A percentile compares a stretch with the other conserved stretches of the same genome.
phyloP scores from a whole-genome alignment of 768 basidiomycete genomes.

The Rhodosporidiobolus sp. region DNA sequence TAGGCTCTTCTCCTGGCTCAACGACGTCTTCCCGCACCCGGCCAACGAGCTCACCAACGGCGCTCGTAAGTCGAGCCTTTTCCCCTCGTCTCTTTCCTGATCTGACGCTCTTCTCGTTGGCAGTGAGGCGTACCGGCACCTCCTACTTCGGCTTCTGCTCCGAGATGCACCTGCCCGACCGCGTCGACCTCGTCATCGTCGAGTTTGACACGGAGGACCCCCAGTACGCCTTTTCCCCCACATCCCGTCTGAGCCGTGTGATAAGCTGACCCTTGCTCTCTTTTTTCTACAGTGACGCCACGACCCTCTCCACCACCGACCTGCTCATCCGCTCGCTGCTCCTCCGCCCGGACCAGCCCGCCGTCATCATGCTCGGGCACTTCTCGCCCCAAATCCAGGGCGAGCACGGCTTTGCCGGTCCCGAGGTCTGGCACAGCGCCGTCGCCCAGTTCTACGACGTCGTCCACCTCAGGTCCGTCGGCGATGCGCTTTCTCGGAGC shows the following conservation, averaged over 20 bases:
- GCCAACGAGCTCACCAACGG: slow-evolving; percentile 97
- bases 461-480: slow-evolving; percentile 70
- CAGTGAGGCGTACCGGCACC: slow-evolving; percentile 80
- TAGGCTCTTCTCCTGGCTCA: slow-evolving; percentile 97
- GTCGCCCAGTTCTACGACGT: slow-evolving; percentile 98
- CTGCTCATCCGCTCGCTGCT: slow-evolving; percentile 87
- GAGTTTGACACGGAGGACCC: slow-evolving; percentile 91
- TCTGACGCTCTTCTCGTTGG: neutral
- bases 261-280: neutral
- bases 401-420: slow-evolving; percentile 76
- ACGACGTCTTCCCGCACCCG: slow-evolving; percentile 93
- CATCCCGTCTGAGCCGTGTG: neutral
- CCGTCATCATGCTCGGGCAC: slow-evolving; percentile 90
- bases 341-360: slow-evolving; percentile 82
- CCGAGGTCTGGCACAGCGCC: slow-evolving; percentile 81
- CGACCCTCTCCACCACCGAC: slow-evolving; percentile 78
- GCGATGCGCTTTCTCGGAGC: neutral
- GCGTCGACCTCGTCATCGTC: slow-evolving; percentile 88
- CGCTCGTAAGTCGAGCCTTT: slow-evolving; percentile 52
- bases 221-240: slow-evolving; percentile 58
- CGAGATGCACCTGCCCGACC: slow-evolving; percentile 86
- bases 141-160: slow-evolving; percentile 95
- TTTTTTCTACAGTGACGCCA: slow-evolving; percentile 58
- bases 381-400: slow-evolving; percentile 82
- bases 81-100: neutral